Evolutionary conservation across 2,329 filamentous ascomycete genomes (phyloP).

Genomic region (Chaetomiaceae sp.): DNA sequence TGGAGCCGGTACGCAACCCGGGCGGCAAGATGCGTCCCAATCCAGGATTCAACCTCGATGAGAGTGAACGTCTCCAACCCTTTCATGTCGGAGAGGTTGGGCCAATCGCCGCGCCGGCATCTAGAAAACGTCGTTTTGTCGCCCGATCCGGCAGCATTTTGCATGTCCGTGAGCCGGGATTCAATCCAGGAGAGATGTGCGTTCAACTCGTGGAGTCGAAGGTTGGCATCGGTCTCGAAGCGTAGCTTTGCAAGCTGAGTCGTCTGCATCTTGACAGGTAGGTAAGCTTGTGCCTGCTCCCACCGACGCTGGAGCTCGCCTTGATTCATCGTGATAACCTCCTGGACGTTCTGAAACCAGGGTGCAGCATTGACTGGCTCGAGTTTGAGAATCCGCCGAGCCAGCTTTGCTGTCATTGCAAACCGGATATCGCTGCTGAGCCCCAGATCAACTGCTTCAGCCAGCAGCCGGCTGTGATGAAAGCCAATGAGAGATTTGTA

Average conservation of each 20-base stretch:
- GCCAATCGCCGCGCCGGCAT: background rate
- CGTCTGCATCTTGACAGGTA: background rate
- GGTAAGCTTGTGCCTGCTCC: background rate
- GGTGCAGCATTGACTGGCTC: background rate
- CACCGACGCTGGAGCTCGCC: slow-evolving; percentile 8
- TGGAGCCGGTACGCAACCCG: slow-evolving; percentile 4
- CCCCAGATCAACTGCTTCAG: background rate
- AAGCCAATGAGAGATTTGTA: slow-evolving; percentile 18
- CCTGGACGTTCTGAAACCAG: slow-evolving; percentile 5
- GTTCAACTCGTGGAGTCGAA: slow-evolving; percentile 2
- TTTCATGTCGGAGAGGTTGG: background rate
- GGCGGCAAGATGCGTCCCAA: slow-evolving; percentile 8
- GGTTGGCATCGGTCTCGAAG: slow-evolving; percentile 12
- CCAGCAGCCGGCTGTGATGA: slow-evolving; percentile 16
- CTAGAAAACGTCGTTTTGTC: slow-evolving; percentile 5
- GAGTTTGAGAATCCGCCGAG: slow-evolving; percentile 17
- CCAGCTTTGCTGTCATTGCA: slow-evolving; percentile 17
- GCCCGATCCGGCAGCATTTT: slow-evolving; percentile 2
- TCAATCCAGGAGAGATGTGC: slow-evolving; percentile 12
- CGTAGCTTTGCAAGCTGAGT: background rate
- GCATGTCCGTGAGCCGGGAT: background rate
- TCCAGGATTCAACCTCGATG: slow-evolving; percentile 17
- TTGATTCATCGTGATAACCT: background rate
- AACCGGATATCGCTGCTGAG: slow-evolving; percentile 10
- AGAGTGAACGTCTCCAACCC: slow-evolving; percentile 1